Base-by-base conservation (phyloP, 345 rosid genomes). In the Jatropha curcas region DNA sequence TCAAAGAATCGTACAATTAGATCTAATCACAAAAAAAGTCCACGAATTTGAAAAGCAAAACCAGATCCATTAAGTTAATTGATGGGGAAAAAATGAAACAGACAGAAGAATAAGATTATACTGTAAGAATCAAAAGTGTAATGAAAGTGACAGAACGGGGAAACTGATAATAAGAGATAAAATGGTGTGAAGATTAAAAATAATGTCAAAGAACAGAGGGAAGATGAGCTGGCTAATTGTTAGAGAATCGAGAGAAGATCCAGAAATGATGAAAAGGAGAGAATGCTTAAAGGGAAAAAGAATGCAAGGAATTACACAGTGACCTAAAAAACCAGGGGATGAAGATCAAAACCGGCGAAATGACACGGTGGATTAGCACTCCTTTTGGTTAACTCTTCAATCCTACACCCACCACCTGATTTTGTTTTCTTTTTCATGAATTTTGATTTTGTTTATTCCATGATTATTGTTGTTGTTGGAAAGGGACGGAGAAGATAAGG, bases 331-430 rank as follows among this genome's bases (percentile, higher is more conserved):
- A 71, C 56, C 2, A 19, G 53, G 73, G 66, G 57, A 57, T 46
- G 43, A 45, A 24, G 28, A 58, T 70, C 31, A 2, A 10, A 17
- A 41, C 28, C 12, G 13, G 52, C 9, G 1, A 45, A 35, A 25
- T 57, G 65, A 35, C 17, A 57, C 73, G 19, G 24, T 41, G 71
- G 71, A 68, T 33, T 11, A n/a, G n/a, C n/a, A n/a, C n/a, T n/a
- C n/a, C n/a, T n/a, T n/a, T n/a, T n/a, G n/a, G n/a, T n/a, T n/a
- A n/a, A n/a, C n/a, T n/a, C n/a, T n/a, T n/a, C n/a, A n/a, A n/a
- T 22, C 48, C 46, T 52, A 14, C 5, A 48, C 52, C 19, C n/a
- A 48, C n/a, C 22, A 16, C 20, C 6, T 14, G 51, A 14, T 12
- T 48, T 2, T 41, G 45, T 41, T 9, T 2, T 41, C 11, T 41